Conservation (phyloP, 2,329 filamentous ascomycete species). For the Furcasterigmium furcatum region DNA sequence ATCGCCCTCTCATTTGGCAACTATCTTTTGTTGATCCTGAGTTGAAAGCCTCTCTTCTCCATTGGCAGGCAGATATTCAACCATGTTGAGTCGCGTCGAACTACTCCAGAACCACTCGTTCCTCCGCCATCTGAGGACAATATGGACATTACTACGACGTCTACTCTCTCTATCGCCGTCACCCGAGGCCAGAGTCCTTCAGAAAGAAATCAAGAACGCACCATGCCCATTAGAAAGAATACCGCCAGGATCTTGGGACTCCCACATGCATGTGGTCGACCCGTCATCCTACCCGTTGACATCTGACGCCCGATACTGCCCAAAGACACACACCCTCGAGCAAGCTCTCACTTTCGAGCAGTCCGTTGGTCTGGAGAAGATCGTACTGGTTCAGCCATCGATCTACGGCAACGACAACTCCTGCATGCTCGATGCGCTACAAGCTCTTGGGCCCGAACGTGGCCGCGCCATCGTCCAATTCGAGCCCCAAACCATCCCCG, state of each 20-base stretch:
- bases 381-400: slow-evolving; percentile 59
- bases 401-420: slow-evolving; percentile 60
- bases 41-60: too few relatives aligned
- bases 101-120: too few relatives aligned
- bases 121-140: too few relatives aligned
- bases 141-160: too few relatives aligned
- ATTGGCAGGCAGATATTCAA: too few relatives aligned
- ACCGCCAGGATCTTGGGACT: slow-evolving; percentile 51
- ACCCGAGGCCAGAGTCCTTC: too few relatives aligned
- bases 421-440: slow-evolving; percentile 53
- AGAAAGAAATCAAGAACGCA: too few relatives aligned
- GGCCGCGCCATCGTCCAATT: slow-evolving; percentile 55
- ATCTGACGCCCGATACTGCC: slow-evolving; percentile 46
- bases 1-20: too few relatives aligned
- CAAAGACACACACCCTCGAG: slow-evolving; percentile 42
- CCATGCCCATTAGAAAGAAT: slow-evolving; percentile 16
- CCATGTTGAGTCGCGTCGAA: too few relatives aligned
- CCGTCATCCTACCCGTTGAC: slow-evolving; percentile 46
- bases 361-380: slow-evolving; percentile 46
- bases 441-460: slow-evolving; percentile 40
- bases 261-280: slow-evolving; percentile 62
- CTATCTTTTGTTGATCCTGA: too few relatives aligned
- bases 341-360: slow-evolving; percentile 50
- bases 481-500: slow-evolving; percentile 34
- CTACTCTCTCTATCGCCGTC: too few relatives aligned